Evolutionary conservation across 2,329 filamentous ascomycete genomes (phyloP).

Genomic region (Verticillium nubilum): DNA sequence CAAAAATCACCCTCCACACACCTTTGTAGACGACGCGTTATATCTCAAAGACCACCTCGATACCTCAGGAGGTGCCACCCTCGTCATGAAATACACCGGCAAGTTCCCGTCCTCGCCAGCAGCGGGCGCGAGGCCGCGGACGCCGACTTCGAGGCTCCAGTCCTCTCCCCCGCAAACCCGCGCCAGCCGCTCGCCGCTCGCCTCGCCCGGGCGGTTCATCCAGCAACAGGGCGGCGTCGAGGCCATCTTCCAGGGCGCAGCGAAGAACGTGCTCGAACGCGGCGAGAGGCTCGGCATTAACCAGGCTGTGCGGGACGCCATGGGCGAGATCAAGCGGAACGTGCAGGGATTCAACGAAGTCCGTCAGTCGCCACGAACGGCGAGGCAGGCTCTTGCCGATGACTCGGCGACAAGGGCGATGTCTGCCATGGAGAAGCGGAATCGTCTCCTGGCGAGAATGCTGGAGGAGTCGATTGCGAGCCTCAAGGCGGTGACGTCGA

Average conservation of each 20-base stretch:
- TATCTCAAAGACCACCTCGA: conserved; percentile 64
- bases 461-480: conserved; percentile 60
- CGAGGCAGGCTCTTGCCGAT: conserved; percentile 28
- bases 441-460: conserved; percentile 61
- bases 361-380: conserved; percentile 33
- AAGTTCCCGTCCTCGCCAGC: conserved; percentile 34
- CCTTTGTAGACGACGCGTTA: conserved; percentile 80
- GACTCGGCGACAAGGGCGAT: conserved; percentile 30
- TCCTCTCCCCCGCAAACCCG: conserved; percentile 35
- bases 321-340: conserved; percentile 74
- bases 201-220: conserved; percentile 43
- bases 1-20: conserved; percentile 60
- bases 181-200: conserved; percentile 37
- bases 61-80: conserved; percentile 52
- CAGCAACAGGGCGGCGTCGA: conserved; percentile 58
- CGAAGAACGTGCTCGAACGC: conserved; percentile 66
- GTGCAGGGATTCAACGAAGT: conserved; percentile 61
- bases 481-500: conserved; percentile 53
- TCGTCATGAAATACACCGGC: conserved; percentile 68
- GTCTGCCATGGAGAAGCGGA: conserved; percentile 56
- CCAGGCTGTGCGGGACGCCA: conserved; percentile 72
- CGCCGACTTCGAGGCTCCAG: conserved; percentile 10
- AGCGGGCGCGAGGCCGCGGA: conserved; percentile 14
- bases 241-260: conserved; percentile 68
- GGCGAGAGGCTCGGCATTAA: conserved; percentile 76